phyloP scores from a whole-genome alignment of 352 stramenopile genomes.

The Globisporangium spinosum region DNA sequence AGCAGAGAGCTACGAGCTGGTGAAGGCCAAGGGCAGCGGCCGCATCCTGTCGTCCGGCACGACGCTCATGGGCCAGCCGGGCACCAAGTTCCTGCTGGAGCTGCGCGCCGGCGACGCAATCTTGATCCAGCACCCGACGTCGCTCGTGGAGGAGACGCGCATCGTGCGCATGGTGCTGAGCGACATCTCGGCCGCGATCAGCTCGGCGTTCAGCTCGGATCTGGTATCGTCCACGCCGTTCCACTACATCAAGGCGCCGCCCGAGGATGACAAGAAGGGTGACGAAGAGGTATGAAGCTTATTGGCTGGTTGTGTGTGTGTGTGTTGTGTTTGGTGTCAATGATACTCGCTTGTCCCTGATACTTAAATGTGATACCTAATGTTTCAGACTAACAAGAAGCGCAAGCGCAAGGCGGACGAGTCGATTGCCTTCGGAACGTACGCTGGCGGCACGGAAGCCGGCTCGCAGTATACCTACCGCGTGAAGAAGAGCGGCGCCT shows the following conservation, averaged over 20 bases:
- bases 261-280: constrained; percentile 45
- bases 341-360: neutral
- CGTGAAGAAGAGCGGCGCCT: constrained; percentile 81
- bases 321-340: neutral
- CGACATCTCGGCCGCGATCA: constrained; percentile 83
- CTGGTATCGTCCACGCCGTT: constrained; percentile 87
- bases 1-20: constrained; percentile 52
- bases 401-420: constrained; percentile 58
- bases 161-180: constrained; percentile 90
- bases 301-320: neutral
- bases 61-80: constrained; percentile 81
- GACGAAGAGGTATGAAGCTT: constrained; percentile 27
- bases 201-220: constrained; percentile 86
- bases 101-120: constrained; percentile 80
- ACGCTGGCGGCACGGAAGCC: constrained; percentile 71
- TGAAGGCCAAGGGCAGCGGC: constrained; percentile 71
- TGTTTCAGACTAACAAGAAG: constrained; percentile 33
- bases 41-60: constrained; percentile 86
- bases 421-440: constrained; percentile 79
- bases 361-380: neutral
- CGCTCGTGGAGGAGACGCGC: constrained; percentile 80
- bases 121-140: constrained; percentile 86
- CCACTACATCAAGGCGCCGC: constrained; percentile 84
- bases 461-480: constrained; percentile 59
- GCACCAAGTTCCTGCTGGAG: constrained; percentile 82